Percentiles rank a stretch among this genome's conserved stretches.
phyloP scores from a whole-genome alignment of 2,329 filamentous ascomycete species.

The Atkinsonella texensis region DNA sequence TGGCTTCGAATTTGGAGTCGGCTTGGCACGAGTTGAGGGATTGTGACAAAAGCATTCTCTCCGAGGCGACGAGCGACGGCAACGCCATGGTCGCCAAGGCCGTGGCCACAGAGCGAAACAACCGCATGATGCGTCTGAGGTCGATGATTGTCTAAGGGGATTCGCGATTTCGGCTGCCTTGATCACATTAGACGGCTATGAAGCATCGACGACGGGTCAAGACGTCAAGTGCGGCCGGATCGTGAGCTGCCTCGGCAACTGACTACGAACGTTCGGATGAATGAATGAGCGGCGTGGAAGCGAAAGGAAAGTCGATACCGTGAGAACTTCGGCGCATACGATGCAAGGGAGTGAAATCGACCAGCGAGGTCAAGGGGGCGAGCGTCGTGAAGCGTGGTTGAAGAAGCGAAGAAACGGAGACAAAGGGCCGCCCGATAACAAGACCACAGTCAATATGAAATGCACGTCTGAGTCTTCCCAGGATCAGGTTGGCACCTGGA shows the following conservation, averaged over 20 bases:
- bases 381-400: neutral
- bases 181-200: neutral
- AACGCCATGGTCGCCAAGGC: slow-evolving; percentile 4
- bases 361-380: neutral
- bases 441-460: neutral
- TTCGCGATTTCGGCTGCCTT: too few species aligned
- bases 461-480: neutral
- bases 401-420: neutral
- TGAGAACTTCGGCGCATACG: neutral
- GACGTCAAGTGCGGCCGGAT: neutral
- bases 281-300: neutral
- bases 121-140: slow-evolving; percentile 1
- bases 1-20: slow-evolving; percentile 70
- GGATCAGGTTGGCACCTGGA: too few species aligned
- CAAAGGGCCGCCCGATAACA: neutral
- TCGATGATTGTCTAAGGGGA: too few species aligned
- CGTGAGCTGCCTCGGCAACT: neutral
- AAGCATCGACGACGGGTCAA: neutral
- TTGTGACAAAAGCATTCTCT: slow-evolving; percentile 29
- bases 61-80: slow-evolving; percentile 4
- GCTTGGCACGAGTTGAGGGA: slow-evolving; percentile 70
- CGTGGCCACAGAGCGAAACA: neutral
- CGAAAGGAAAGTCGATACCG: neutral
- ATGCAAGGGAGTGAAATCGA: neutral
- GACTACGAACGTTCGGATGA: neutral